These are phyloP conservation scores for Trypanosoma boissoni DNA, from an alignment of 208 protist genomes.

Conservation along the genomic window DNA sequence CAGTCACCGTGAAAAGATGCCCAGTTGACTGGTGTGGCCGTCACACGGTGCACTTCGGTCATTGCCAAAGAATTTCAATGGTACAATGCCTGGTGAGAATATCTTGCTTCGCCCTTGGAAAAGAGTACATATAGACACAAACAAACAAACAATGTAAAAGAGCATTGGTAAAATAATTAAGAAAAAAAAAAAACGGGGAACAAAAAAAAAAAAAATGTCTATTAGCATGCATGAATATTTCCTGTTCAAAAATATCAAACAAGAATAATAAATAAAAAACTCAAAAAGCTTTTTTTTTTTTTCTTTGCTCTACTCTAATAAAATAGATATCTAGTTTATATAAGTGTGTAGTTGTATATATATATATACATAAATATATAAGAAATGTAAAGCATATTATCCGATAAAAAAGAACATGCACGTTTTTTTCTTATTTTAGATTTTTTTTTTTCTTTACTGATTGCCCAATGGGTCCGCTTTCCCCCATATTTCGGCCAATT, in stretches of 20 bases:
- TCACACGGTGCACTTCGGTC: conserved; percentile 24
- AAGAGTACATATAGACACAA: conserved; percentile 14
- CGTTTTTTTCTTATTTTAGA: no score
- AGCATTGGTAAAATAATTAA: conserved; percentile 15
- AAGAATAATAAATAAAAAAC: not conserved
- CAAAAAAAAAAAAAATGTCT: conserved; percentile 16
- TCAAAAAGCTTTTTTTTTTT: no score
- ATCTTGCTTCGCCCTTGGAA: not conserved
- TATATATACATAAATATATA: no score
- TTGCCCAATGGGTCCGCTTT: no score
- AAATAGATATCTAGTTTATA: no score
- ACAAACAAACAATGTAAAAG: conserved; percentile 15
- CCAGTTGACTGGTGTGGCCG: conserved; percentile 22
- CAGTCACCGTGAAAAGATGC: conserved; percentile 17
- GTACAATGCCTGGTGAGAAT: not conserved
- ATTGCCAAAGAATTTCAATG: not conserved
- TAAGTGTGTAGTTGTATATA: no score
- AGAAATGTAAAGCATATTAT: no score
- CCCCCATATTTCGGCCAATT: conserved; percentile 14
- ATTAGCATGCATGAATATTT: not conserved
- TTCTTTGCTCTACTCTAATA: no score
- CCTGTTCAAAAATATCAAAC: no score
- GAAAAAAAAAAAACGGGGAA: conserved; percentile 9
- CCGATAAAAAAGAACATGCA: no score
- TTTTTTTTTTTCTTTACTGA: no score